Percentiles rank a stretch among this genome's conserved stretches.
phyloP scores from a whole-genome alignment of 2,329 filamentous ascomycete genomes.

The Pezicula carpinea region DNA sequence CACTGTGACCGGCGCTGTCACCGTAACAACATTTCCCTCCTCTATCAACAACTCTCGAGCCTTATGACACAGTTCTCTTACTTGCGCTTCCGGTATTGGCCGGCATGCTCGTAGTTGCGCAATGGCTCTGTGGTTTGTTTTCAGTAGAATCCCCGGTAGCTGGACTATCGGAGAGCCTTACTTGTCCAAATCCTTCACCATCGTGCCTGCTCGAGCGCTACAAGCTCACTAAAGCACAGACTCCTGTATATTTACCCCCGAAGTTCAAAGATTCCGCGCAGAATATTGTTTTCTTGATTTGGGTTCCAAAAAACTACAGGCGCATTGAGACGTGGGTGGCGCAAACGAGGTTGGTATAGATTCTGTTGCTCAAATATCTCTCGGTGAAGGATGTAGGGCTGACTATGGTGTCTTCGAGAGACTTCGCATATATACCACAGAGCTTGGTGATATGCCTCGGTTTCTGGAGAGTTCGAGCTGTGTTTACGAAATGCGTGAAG shows the following conservation, averaged over 20 bases:
- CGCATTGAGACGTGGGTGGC: slow-evolving; percentile 15
- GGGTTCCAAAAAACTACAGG: slow-evolving; percentile 7
- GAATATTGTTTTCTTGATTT: not conserved
- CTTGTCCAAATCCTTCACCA: slow-evolving; percentile 93
- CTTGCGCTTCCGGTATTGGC: slow-evolving; percentile 91
- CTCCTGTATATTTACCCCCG: slow-evolving; percentile 1
- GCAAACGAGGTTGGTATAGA: not conserved
- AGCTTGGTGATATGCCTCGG: no score
- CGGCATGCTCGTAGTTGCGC: slow-evolving; percentile 92
- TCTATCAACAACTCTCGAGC: slow-evolving; percentile 94
- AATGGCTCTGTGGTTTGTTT: slow-evolving; percentile 65
- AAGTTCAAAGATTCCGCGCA: not conserved
- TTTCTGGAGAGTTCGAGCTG: no score
- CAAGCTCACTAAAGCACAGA: not conserved
- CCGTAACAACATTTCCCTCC: slow-evolving; percentile 94
- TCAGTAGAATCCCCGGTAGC: slow-evolving; percentile 15
- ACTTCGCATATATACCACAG: no score
- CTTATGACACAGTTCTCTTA: slow-evolving; percentile 95
- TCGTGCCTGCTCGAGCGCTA: slow-evolving; percentile 17
- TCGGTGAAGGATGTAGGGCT: not conserved
- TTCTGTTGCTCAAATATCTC: not conserved
- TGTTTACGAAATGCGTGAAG: not conserved
- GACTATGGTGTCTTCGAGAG: no score
- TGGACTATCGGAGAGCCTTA: slow-evolving; percentile 34
- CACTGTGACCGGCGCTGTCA: slow-evolving; percentile 91